A percentile compares a stretch with the other conserved stretches of the same genome.
phyloP scores from a whole-genome alignment of 148 eudicot genomes.

The Drosera capensis region DNA sequence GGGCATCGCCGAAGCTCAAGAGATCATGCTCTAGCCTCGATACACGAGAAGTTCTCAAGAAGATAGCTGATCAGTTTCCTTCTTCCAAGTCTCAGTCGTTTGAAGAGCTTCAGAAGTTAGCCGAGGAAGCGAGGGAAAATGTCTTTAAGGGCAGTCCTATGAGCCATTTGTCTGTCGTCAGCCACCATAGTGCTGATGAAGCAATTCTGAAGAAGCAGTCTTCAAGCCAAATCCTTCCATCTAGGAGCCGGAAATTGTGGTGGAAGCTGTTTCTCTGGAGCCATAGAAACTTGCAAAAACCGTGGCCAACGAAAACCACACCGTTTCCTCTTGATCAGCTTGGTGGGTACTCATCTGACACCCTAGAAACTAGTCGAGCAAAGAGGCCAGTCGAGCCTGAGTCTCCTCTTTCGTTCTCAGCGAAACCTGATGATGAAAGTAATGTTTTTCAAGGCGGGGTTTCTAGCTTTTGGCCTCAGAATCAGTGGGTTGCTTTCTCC shows the following conservation, averaged over 20 bases:
- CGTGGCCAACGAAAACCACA: constrained; percentile 10
- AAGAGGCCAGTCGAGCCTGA: constrained; percentile 14
- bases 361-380: constrained; percentile 36
- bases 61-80: constrained; percentile 35
- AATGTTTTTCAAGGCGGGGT: constrained; percentile 27
- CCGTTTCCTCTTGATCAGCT: constrained; percentile 33
- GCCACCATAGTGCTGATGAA: constrained; percentile 62
- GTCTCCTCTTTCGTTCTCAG: constrained; percentile 31
- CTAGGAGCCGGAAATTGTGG: constrained; percentile 69
- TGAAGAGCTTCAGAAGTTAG: constrained; percentile 43
- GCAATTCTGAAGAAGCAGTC: constrained; percentile 76
- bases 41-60: constrained; percentile 37
- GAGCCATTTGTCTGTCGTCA: constrained; percentile 43
- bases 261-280: constrained; percentile 95
- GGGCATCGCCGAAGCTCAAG: constrained; percentile 53
- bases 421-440: constrained; percentile 14
- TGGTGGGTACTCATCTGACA: constrained; percentile 87
- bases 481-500: constrained; percentile 84
- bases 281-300: constrained; percentile 55
- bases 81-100: constrained; percentile 39
- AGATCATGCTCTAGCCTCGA: constrained; percentile 74
- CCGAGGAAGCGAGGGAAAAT: constrained; percentile 19
- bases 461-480: constrained; percentile 69
- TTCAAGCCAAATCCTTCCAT: constrained; percentile 77
- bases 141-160: constrained; percentile 20